A percentile compares a stretch with the other conserved stretches of the same genome.
These are phyloP conservation scores for Solanum commersonii DNA, from an alignment of 257 asterid species.

Conservation along the genomic window DNA sequence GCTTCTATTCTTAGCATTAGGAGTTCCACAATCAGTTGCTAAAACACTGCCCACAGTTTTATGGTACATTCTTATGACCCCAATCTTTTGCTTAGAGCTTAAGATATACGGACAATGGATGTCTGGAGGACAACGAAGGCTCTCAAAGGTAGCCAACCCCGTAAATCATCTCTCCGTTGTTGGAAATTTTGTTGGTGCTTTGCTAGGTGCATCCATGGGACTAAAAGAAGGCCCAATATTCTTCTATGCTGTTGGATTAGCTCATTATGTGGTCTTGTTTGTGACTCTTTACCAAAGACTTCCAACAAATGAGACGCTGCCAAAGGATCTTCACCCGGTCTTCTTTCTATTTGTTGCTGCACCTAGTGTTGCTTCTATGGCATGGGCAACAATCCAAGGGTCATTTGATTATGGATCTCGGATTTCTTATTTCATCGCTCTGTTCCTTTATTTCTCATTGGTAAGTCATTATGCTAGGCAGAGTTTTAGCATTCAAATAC, in stretches of 20 bases:
- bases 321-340: conserved; percentile 90
- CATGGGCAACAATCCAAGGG: conserved; percentile 80
- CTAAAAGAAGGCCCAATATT: conserved; percentile 76
- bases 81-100: conserved; percentile 53
- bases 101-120: conserved; percentile 96
- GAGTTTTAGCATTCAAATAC: neutral
- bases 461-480: conserved; percentile 17
- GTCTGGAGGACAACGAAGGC: conserved; percentile 83
- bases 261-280: conserved; percentile 71
- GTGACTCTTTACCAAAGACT: conserved; percentile 91
- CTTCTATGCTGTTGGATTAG: conserved; percentile 84
- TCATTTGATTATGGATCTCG: conserved; percentile 59
- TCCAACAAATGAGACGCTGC: conserved; percentile 81
- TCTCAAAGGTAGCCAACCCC: conserved; percentile 88
- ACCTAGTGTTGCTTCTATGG: conserved; percentile 90
- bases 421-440: conserved; percentile 62
- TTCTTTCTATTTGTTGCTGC: conserved; percentile 91
- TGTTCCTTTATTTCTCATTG: conserved; percentile 83
- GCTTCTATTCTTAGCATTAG: conserved; percentile 52
- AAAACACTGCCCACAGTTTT: conserved; percentile 20
- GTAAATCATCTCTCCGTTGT: conserved; percentile 65
- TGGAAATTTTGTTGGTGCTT: conserved; percentile 82
- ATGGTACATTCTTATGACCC: conserved; percentile 81
- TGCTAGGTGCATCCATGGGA: conserved; percentile 90
- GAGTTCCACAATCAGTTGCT: conserved; percentile 45